These are phyloP conservation scores for Cupressus sempervirens DNA, from an alignment of 75 land plant genomes.

Conservation along the genomic window DNA sequence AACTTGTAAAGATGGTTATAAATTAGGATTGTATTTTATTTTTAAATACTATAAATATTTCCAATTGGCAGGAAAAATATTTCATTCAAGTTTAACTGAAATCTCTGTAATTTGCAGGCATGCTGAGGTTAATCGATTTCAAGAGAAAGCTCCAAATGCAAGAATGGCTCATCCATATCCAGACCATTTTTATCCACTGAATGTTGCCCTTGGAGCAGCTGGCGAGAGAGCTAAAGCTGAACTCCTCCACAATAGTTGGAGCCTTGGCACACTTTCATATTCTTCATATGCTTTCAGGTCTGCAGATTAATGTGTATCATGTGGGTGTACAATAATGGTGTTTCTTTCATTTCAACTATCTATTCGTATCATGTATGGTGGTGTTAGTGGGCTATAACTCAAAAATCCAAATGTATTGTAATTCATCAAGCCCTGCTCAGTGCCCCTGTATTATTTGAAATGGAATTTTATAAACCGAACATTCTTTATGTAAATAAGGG, in stretches of 20 bases:
- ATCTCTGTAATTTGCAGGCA: conserved; percentile 26
- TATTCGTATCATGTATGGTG: background rate
- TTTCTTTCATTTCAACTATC: background rate
- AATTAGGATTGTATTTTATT: background rate
- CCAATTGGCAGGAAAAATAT: background rate
- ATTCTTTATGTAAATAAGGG: background rate
- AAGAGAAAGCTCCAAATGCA: conserved; percentile 73
- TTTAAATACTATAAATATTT: background rate
- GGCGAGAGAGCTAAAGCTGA: conserved; percentile 60
- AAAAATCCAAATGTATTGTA: background rate
- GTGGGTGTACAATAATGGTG: background rate
- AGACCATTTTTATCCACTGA: conserved; percentile 78
- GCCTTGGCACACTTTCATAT: conserved; percentile 45
- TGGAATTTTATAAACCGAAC: background rate
- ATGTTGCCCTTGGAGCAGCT: conserved; percentile 91
- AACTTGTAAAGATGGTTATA: background rate
- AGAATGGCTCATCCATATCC: conserved; percentile 78
- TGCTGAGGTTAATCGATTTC: conserved; percentile 61
- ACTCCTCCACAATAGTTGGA: conserved; percentile 67
- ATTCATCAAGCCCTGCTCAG: background rate
- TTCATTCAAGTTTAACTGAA: background rate
- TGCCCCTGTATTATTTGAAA: background rate
- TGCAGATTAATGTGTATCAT: background rate
- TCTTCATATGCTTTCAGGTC: conserved; percentile 61
- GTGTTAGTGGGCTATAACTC: background rate